phyloP scores from a whole-genome alignment of 108 stramenopile genomes.

The Tribonema minus region DNA sequence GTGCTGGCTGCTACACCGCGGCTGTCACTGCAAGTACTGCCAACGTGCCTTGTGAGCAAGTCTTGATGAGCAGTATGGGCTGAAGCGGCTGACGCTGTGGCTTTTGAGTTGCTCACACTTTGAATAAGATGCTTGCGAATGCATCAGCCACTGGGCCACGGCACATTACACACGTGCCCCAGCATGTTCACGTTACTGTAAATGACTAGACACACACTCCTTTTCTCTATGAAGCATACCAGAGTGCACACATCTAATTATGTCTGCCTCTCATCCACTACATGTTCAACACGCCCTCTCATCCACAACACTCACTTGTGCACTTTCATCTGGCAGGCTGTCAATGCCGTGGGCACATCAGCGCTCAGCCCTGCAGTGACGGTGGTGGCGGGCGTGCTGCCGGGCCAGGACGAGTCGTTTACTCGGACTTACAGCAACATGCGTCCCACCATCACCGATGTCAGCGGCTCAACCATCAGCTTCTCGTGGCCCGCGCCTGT shows the following conservation, averaged over 20 bases:
- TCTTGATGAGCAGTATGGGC: no score
- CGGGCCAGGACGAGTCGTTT: conserved; percentile 41
- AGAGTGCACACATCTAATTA: no score
- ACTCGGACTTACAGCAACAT: conserved; percentile 21
- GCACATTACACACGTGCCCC: not conserved
- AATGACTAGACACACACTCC: no score
- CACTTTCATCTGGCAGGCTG: conserved; percentile 67
- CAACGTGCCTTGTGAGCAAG: no score
- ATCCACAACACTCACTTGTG: no score
- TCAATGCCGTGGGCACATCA: conserved; percentile 64
- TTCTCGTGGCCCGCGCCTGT: conserved; percentile 62
- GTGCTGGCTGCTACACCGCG: not conserved
- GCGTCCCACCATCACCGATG: conserved; percentile 54
- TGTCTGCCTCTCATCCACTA: no score
- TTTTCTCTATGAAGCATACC: no score
- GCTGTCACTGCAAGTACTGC: not conserved
- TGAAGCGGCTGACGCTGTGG: no score
- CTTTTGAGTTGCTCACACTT: no score
- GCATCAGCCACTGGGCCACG: not conserved
- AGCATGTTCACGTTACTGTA: not conserved
- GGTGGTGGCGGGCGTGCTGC: conserved; percentile 59
- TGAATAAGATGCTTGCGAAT: not conserved
- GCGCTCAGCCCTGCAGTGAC: conserved; percentile 62
- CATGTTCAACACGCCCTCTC: no score
- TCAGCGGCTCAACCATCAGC: conserved; percentile 58